Evolutionary conservation across 306 rosid genomes (phyloP).

Genomic region (Medicago arabica): DNA sequence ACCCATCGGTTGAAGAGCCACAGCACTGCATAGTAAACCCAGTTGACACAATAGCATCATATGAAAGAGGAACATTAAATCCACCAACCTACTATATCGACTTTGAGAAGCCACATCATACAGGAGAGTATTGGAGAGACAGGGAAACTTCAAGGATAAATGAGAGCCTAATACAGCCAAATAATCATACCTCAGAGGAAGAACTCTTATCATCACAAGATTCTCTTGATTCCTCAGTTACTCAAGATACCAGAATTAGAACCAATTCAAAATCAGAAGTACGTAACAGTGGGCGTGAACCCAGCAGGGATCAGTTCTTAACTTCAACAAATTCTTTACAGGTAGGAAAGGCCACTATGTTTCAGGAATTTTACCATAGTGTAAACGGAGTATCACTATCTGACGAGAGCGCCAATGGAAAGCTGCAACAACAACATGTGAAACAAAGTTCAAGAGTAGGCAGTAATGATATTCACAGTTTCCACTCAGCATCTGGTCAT

Average conservation of each 20-base stretch:
- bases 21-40: slow-evolving; percentile 54
- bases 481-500: slow-evolving; percentile 48
- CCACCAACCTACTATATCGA: slow-evolving; percentile 51
- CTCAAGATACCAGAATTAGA: slow-evolving; percentile 59
- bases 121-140: slow-evolving; percentile 49
- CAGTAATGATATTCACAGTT: slow-evolving; percentile 44
- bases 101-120: slow-evolving; percentile 45
- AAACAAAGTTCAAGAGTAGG: slow-evolving; percentile 46
- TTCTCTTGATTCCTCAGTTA: slow-evolving; percentile 77
- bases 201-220: slow-evolving; percentile 78
- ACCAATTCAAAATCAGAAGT: slow-evolving; percentile 77
- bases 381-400: slow-evolving; percentile 52
- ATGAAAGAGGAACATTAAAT: slow-evolving; percentile 38
- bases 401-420: slow-evolving; percentile 50
- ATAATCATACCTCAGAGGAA: slow-evolving; percentile 59
- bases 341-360: slow-evolving; percentile 50
- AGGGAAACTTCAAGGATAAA: slow-evolving; percentile 44
- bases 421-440: slow-evolving; percentile 42
- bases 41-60: slow-evolving; percentile 52
- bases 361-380: slow-evolving; percentile 60
- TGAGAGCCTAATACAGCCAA: slow-evolving; percentile 42
- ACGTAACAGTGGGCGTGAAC: slow-evolving; percentile 48
- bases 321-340: slow-evolving; percentile 46
- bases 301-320: slow-evolving; percentile 43
- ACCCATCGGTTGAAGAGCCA: slow-evolving; percentile 52